phyloP scores from a whole-genome alignment of 148 eudicot species.

The Silene conica region DNA sequence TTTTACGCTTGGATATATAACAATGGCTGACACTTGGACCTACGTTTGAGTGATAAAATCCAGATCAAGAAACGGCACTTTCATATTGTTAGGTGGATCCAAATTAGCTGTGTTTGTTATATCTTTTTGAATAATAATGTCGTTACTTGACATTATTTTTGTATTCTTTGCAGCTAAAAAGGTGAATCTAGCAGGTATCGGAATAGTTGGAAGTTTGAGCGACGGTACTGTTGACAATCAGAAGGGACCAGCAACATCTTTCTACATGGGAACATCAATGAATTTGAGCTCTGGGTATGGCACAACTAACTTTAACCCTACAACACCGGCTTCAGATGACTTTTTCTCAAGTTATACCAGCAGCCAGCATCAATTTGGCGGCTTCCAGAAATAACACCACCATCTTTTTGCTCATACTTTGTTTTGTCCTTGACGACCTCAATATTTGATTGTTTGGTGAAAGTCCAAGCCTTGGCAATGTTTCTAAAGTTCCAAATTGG shows the following conservation, averaged over 20 bases:
- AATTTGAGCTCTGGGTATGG: constrained; percentile 59
- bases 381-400: constrained; percentile 45
- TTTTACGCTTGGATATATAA: background rate
- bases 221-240: constrained; percentile 62
- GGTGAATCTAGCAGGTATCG: constrained; percentile 72
- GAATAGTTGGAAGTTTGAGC: constrained; percentile 68
- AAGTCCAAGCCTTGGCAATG: background rate
- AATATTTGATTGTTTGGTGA: constrained; percentile 7
- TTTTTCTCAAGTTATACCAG: constrained; percentile 48
- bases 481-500: background rate
- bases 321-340: constrained; percentile 37
- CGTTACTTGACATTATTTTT: background rate
- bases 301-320: constrained; percentile 36
- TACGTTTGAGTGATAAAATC: too few species aligned
- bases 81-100: background rate
- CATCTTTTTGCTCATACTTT: constrained; percentile 8
- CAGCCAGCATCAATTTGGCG: constrained; percentile 53
- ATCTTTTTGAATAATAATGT: background rate
- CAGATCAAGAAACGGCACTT: background rate
- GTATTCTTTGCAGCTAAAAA: constrained; percentile 69
- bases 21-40: too few species aligned
- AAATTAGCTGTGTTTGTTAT: background rate
- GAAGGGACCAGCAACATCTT: constrained; percentile 54
- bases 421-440: constrained; percentile 3
- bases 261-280: constrained; percentile 75